Evolutionary conservation across 1,284 basidiomycete species (phyloP).

Genomic region (Trichosporon inkin): DNA sequence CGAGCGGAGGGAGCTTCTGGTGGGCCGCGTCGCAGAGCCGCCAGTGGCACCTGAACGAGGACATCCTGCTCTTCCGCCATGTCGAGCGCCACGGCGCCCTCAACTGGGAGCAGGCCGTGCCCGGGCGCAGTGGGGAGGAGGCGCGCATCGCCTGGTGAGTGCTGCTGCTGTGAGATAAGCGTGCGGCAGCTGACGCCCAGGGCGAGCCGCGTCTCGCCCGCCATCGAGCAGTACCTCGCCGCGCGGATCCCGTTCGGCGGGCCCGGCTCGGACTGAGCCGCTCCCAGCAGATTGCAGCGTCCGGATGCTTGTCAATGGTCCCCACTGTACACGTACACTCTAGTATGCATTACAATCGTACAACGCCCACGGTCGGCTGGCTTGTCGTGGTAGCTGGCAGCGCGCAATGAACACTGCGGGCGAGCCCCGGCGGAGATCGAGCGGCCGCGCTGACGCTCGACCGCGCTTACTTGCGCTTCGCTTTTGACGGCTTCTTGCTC

Average conservation of each 20-base stretch:
- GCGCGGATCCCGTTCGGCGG: constrained; percentile 4
- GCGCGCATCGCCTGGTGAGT: constrained; percentile 9
- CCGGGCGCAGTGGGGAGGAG: constrained; percentile 10
- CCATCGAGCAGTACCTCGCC: constrained; percentile 3
- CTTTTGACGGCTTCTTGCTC: constrained; percentile 27
- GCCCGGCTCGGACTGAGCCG: neutral
- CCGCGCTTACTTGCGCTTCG: constrained; percentile 21
- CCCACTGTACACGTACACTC: neutral
- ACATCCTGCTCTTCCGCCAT: constrained; percentile 2
- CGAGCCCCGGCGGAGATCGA: too few species aligned
- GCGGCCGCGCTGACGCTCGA: too few species aligned
- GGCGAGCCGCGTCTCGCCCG: constrained; percentile 1
- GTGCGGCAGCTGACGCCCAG: neutral
- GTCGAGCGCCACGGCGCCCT: constrained; percentile 3
- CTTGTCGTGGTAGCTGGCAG: neutral
- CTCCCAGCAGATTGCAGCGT: neutral
- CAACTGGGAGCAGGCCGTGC: constrained; percentile 7
- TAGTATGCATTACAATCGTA: constrained; percentile 7
- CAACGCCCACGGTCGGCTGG: neutral
- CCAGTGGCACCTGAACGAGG: constrained; percentile 13
- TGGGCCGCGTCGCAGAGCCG: neutral
- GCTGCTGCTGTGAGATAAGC: neutral
- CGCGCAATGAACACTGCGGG: too few species aligned
- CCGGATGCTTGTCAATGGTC: neutral
- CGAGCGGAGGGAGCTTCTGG: neutral